These are phyloP conservation scores for Chlorella sorokiniana DNA, from an alignment of 139 green algal species.

Conservation along the genomic window DNA sequence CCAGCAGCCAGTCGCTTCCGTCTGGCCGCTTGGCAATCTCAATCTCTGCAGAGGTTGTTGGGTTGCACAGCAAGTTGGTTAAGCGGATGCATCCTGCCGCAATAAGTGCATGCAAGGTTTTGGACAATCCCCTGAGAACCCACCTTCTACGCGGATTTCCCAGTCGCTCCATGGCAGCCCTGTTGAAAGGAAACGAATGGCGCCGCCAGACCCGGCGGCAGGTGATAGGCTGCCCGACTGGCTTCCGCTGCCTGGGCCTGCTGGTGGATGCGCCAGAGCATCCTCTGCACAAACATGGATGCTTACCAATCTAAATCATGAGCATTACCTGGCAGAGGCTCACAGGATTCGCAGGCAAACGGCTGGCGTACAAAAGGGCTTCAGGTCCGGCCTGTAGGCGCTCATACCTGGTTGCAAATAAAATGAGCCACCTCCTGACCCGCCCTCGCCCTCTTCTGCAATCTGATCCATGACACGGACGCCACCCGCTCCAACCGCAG, in stretches of 20 bases:
- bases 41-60: constrained; percentile 13
- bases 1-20: constrained; percentile 47
- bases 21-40: constrained; percentile 36
- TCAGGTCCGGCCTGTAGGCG: no score
- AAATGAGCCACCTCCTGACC: background rate
- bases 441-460: background rate
- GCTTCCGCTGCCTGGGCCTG: background rate
- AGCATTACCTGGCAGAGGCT: no score
- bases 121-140: no score
- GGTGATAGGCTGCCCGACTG: no score
- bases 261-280: no score
- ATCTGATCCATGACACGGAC: background rate
- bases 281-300: no score
- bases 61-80: no score
- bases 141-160: constrained; percentile 29
- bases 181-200: background rate
- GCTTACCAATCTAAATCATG: no score
- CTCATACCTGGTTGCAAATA: background rate
- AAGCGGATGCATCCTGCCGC: no score
- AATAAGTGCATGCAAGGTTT: no score
- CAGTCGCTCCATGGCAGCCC: constrained; percentile 32
- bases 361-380: no score
- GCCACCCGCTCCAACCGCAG: background rate
- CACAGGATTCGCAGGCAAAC: no score
- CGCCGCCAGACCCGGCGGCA: background rate